Evolutionary conservation across 2,329 filamentous ascomycete species (phyloP), one percentile per base, ranked within the genome.

Genomic region (Microascus cirrosus): DNA sequence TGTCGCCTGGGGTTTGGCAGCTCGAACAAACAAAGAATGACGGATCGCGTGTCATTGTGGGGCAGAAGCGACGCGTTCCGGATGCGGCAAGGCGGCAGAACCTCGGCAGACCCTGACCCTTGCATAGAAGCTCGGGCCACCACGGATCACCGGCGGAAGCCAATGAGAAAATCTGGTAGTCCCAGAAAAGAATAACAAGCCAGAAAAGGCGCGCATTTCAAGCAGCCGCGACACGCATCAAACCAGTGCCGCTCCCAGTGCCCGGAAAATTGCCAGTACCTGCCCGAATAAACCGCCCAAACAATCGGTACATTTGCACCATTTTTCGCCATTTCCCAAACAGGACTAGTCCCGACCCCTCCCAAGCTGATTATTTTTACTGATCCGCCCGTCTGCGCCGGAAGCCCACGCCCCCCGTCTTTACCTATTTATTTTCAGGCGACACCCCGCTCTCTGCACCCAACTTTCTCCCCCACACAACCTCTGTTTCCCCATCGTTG

Each of bases 401-500:
- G 22, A 12, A 24, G 45, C 45, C 39, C 58, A 56, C 61, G 61
- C 61, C 61, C 58, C 53, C 50, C 50, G 48, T 52, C 54, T 22
- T 34, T 56, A 59, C 45, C 58, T 63, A 63, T 63, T 63, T 63
- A 63, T 58, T 45, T 45, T 60, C 52, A 56, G 28, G 58, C 54
- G 35, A 56, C 62, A 57, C 55, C 59, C 58, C 61, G 56, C 56
- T 56, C 35, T 35, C 22, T 54, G 42, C 42, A 34, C 58, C 59
- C 53, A 61, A 61, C 59, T 53, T 57, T 54, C 54, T 54, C 59
- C 54, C 32, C 54, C 53, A 56, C 55, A 61, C 61, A 62, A 59
- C 60, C 59, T 62, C 61, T 63, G 60, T 60, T n/a, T 61, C 56
- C 59, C 60, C 60, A 59, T 60, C 60, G 59, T 45, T 45, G 39